A percentile compares a stretch with the other conserved stretches of the same genome.
Conservation (phyloP, 306 rosid species). For the Crotalaria pallida region DNA sequence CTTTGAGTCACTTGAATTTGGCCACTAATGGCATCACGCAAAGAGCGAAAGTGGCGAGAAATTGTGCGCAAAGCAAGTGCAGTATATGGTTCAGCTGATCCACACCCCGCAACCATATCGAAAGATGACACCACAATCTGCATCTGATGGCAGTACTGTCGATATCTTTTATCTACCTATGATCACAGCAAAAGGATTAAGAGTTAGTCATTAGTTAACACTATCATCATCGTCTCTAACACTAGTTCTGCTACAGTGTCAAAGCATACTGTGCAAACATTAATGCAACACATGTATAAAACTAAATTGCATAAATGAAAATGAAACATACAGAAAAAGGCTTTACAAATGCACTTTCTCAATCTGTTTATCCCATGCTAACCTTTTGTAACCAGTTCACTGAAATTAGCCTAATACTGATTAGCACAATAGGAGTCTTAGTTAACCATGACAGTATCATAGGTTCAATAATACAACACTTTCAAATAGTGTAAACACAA, state of each 20-base stretch:
- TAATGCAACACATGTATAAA: background rate
- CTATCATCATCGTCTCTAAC: background rate
- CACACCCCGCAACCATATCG: constrained; percentile 72
- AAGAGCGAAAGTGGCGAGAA: constrained; percentile 71
- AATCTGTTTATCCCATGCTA: background rate
- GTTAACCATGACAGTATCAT: background rate
- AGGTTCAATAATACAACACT: background rate
- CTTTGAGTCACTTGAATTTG: constrained; percentile 63
- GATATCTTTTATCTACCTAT: constrained; percentile 80
- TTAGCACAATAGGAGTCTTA: background rate
- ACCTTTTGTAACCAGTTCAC: background rate
- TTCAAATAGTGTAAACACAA: background rate
- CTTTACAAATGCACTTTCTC: background rate
- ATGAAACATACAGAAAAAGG: background rate
- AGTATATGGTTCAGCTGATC: constrained; percentile 69
- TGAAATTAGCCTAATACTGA: background rate
- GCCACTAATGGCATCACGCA: constrained; percentile 65
- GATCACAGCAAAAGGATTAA: background rate
- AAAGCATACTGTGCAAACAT: background rate
- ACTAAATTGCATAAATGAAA: background rate
- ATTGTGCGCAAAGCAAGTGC: constrained; percentile 64
- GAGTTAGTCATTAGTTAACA: background rate
- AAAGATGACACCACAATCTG: constrained; percentile 69
- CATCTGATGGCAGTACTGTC: constrained; percentile 75
- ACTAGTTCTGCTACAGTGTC: background rate